phyloP scores from a whole-genome alignment of 495 filamentous ascomycete genomes.

The Penicillium egyptiacum region DNA sequence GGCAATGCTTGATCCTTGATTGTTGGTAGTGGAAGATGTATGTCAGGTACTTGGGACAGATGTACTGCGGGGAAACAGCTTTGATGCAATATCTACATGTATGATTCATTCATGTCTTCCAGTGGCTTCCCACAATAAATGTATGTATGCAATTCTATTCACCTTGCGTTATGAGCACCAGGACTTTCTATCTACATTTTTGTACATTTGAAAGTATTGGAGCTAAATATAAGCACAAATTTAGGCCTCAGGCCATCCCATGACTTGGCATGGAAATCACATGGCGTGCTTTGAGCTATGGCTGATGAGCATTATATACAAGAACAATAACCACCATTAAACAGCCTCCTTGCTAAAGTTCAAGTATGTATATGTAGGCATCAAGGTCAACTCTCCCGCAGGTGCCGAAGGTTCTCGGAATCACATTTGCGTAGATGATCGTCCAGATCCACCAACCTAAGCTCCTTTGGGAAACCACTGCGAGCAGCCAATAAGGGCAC shows the following conservation, averaged over 20 bases:
- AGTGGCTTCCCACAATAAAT: no score
- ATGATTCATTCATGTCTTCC: not conserved
- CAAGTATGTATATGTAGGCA: no score
- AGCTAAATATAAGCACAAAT: constrained; percentile 10
- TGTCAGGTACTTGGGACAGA: not conserved
- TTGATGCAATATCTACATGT: not conserved
- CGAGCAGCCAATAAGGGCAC: constrained; percentile 2
- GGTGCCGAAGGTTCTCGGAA: no score
- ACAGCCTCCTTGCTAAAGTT: no score
- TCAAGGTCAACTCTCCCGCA: no score
- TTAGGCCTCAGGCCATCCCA: not conserved
- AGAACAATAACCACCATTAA: not conserved
- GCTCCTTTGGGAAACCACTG: constrained; percentile 4
- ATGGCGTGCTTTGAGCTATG: no score
- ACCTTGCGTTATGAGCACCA: not conserved
- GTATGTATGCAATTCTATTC: not conserved
- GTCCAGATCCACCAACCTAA: not conserved
- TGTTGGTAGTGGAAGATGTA: not conserved
- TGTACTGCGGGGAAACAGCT: constrained; percentile 7
- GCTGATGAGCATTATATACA: not conserved
- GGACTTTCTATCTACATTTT: not conserved
- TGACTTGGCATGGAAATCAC: not conserved
- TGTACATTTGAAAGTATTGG: no score
- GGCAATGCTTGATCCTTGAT: not conserved
- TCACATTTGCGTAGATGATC: not conserved